Base-by-base conservation (phyloP, 225 moss, liverwort and hornwort species). In the Polytrichum formosum region DNA sequence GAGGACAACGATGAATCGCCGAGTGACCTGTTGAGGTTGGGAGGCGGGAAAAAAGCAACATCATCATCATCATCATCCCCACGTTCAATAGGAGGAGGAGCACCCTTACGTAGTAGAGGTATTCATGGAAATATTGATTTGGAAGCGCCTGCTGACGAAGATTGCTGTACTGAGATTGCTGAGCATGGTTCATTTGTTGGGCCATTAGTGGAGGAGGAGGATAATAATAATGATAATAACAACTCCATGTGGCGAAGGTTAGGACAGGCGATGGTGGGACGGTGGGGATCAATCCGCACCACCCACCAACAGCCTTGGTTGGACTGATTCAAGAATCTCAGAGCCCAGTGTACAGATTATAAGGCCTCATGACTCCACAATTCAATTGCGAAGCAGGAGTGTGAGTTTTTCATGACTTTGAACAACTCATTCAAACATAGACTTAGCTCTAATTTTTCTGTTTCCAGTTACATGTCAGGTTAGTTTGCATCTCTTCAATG, bases 261-360 rank as follows among this genome's bases (percentile, higher is more conserved):
- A 9, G 82, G 85, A 66, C 77, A 80, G 23, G 91, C 90, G 56
- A 93, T 93, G 91, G 91, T 93, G 75, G 93, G 93, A 28, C 88
- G 95, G 30, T 91, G 90, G 91, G 95, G 91, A 78, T 93, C 95
- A 20, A 88, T 91, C 64, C 90, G 95, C 27, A 71, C 80, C 28
- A 1, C 63, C n/a, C 72, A 69, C 28, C 74, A 69, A 22, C 53
- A 23, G 5, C 30, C 80, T 54, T 65, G 73, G 76, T 67, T 76
- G 19, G 65, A 71, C 63, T 82, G 65, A 76, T 16, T 46, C 13
- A 46, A 46, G 46, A 46, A 46, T 46, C 46, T 46, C 0, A 13
- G 46, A 46, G 13, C 46, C 46, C 13, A 7, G 37, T 2, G 37
- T 37, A 35, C 10, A 35, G 37, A 37, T 37, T 37, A 46, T 3